Conservation (phyloP, 140 eudicot genomes). For the Anethum foeniculum region DNA sequence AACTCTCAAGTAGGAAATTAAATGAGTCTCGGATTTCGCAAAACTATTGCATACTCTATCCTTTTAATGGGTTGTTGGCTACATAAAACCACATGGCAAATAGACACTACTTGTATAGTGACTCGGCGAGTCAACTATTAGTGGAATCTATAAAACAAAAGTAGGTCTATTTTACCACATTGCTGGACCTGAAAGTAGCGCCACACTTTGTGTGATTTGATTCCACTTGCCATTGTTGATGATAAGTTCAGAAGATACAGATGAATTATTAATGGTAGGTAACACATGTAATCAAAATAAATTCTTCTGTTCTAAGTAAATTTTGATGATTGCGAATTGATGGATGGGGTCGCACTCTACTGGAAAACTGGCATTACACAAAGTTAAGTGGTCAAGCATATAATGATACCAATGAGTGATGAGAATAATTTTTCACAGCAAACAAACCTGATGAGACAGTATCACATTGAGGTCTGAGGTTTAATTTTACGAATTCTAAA, state of each 20-base stretch:
- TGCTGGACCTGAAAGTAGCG: slow-evolving; percentile 1
- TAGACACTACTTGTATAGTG: neutral
- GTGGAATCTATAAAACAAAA: neutral
- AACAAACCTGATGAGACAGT: neutral
- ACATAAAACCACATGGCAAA: neutral
- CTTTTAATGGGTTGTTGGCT: slow-evolving; percentile 3
- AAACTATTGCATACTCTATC: neutral
- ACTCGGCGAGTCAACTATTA: neutral
- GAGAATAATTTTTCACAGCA: neutral
- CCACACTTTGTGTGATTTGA: neutral
- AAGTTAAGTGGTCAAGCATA: neutral
- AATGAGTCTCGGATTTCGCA: neutral
- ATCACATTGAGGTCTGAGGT: neutral
- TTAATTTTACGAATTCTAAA: neutral
- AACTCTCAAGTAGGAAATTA: neutral
- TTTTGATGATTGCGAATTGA: neutral
- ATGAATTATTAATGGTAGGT: neutral
- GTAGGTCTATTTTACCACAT: neutral
- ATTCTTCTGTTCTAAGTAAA: neutral
- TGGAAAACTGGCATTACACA: neutral
- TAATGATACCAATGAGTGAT: neutral
- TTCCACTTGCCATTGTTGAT: neutral
- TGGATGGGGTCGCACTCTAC: neutral
- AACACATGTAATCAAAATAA: neutral
- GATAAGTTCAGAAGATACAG: neutral